Percentiles rank a stretch among this genome's conserved stretches.
These are phyloP conservation scores for Coelastrella sp. DNA, from an alignment of 139 green algal genomes.

Conservation along the genomic window DNA sequence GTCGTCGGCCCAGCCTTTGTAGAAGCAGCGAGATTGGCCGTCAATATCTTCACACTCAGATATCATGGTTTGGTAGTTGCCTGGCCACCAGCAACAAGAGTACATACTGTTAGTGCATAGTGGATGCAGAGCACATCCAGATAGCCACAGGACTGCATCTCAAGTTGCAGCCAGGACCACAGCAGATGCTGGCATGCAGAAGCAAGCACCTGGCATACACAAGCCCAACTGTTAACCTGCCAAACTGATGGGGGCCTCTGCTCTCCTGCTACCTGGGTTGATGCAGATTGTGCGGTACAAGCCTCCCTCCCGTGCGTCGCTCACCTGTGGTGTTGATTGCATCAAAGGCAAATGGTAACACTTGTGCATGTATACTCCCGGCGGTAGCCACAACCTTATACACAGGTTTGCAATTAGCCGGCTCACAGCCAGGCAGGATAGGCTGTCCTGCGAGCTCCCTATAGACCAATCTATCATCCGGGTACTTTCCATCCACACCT, in stretches of 20 bases:
- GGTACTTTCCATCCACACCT: slow-evolving; percentile 40
- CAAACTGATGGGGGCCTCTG: too few relatives aligned
- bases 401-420: slow-evolving; percentile 38
- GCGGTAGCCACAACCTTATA: slow-evolving; percentile 27
- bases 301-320: background rate
- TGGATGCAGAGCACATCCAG: too few relatives aligned
- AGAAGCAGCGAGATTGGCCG: slow-evolving; percentile 45
- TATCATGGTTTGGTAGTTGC: slow-evolving; percentile 55
- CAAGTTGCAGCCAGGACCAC: too few relatives aligned
- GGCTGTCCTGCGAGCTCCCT: slow-evolving; percentile 36
- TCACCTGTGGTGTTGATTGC: slow-evolving; percentile 43
- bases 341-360: slow-evolving; percentile 55
- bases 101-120: background rate
- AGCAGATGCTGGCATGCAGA: too few relatives aligned
- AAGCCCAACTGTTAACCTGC: too few relatives aligned
- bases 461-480: slow-evolving; percentile 37
- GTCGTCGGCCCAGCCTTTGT: slow-evolving; percentile 44
- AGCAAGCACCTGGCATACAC: too few relatives aligned
- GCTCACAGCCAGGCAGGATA: slow-evolving; percentile 56
- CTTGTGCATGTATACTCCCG: slow-evolving; percentile 52
- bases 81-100: background rate
- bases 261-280: too few relatives aligned
- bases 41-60: slow-evolving; percentile 37
- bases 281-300: too few relatives aligned
- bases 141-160: too few relatives aligned